Evolutionary conservation across 2,329 filamentous ascomycete genomes (phyloP).

Genomic region (Diaporthe vaccinii): DNA sequence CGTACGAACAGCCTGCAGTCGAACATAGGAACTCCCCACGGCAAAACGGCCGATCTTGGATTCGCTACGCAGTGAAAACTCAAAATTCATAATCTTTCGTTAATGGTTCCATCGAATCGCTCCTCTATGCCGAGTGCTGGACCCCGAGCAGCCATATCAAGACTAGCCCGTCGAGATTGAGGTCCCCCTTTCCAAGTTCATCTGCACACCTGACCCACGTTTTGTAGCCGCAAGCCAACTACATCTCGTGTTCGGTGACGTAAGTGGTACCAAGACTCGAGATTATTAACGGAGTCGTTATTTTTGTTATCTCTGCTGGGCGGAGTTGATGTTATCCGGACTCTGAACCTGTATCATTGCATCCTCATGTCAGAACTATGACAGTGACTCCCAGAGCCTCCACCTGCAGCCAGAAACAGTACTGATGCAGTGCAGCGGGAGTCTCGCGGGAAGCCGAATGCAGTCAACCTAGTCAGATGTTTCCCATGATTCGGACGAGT

Average conservation of each 20-base stretch:
- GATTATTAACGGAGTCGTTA: neutral
- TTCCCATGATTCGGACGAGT: neutral
- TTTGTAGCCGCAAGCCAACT: constrained; percentile 13
- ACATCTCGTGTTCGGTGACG: constrained; percentile 25
- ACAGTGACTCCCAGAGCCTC: neutral
- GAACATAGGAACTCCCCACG: neutral
- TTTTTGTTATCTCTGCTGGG: neutral
- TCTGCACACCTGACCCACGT: constrained; percentile 20
- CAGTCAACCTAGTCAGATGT: neutral
- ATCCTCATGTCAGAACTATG: neutral
- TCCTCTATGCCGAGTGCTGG: neutral
- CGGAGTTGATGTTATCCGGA: constrained; percentile 4
- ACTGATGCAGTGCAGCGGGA: neutral
- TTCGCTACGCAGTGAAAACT: constrained; percentile 17
- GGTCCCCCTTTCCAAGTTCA: constrained; percentile 1
- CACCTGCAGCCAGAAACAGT: constrained; percentile 7
- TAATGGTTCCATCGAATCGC: constrained; percentile 11
- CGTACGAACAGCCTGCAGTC: neutral
- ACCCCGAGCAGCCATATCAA: constrained; percentile 5
- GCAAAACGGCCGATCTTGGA: constrained; percentile 23
- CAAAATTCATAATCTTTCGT: neutral
- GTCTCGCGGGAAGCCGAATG: neutral
- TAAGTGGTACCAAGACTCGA: constrained; percentile 7
- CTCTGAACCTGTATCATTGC: neutral
- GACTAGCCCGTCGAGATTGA: constrained; percentile 17